These are phyloP conservation scores for Xylariales sp. DNA, from an alignment of 2,329 filamentous ascomycete genomes.

Conservation along the genomic window DNA sequence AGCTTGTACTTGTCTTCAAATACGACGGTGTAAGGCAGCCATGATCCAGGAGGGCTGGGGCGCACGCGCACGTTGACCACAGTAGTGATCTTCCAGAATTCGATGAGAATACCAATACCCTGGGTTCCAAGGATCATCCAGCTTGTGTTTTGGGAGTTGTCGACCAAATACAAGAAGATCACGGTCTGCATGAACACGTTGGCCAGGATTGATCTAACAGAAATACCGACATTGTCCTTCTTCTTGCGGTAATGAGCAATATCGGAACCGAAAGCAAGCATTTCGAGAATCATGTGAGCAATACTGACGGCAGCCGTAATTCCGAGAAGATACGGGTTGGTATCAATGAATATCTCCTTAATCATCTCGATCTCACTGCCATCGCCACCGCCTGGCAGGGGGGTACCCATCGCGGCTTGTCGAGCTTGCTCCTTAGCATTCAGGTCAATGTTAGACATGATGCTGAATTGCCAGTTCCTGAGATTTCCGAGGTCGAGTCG, in stretches of 20 bases:
- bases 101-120: slow-evolving; percentile 69
- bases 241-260: slow-evolving; percentile 99
- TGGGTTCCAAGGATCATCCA: slow-evolving; percentile 99
- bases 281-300: slow-evolving; percentile 91
- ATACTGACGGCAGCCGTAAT: slow-evolving; percentile 83
- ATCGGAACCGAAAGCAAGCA: slow-evolving; percentile 93
- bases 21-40: slow-evolving; percentile 72
- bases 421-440: slow-evolving; percentile 79
- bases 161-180: slow-evolving; percentile 94
- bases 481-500: slow-evolving; percentile 81
- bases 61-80: slow-evolving; percentile 84
- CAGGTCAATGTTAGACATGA: slow-evolving; percentile 80
- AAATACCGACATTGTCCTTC: slow-evolving; percentile 98
- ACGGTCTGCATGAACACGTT: slow-evolving; percentile 97
- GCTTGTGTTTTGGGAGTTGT: slow-evolving; percentile 95
- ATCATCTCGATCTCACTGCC: slow-evolving; percentile 95
- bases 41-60: slow-evolving; percentile 60
- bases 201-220: slow-evolving; percentile 89
- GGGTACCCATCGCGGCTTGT: slow-evolving; percentile 69
- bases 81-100: slow-evolving; percentile 93
- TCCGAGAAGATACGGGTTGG: slow-evolving; percentile 83
- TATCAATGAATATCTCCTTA: slow-evolving; percentile 92
- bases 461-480: slow-evolving; percentile 82
- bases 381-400: slow-evolving; percentile 74
- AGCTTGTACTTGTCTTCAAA: slow-evolving; percentile 98